phyloP scores from a whole-genome alignment of 176 grass and related monocot species.

The Oryza nivara region DNA sequence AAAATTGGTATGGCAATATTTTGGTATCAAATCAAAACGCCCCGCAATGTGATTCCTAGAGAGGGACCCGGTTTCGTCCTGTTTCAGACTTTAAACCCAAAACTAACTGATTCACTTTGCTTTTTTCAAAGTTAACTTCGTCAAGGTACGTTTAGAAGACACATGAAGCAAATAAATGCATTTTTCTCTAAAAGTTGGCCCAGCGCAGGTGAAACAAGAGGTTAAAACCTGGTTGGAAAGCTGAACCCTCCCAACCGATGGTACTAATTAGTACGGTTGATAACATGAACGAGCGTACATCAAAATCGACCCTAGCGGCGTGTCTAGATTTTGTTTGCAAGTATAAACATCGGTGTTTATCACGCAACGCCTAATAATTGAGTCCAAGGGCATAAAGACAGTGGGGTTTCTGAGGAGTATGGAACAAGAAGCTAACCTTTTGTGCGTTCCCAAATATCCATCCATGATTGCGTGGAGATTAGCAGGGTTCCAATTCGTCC shows the following conservation, averaged over 20 bases:
- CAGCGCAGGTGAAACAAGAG: not conserved
- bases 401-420: constrained; percentile 26
- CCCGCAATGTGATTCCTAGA: not conserved
- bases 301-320: constrained; percentile 4
- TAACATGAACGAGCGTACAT: constrained; percentile 4
- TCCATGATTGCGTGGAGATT: constrained; percentile 48
- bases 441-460: constrained; percentile 10
- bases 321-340: constrained; percentile 40
- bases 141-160: not conserved
- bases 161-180: not conserved
- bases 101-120: not conserved
- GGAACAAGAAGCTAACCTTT: constrained; percentile 38
- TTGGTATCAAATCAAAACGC: too few relatives aligned
- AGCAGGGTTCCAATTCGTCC: constrained; percentile 20
- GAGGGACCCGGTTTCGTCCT: not conserved
- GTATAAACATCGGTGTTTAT: constrained; percentile 11
- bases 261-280: constrained; percentile 8
- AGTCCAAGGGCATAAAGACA: not conserved
- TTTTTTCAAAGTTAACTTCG: not conserved
- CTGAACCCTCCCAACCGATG: not conserved
- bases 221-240: not conserved
- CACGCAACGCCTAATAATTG: constrained; percentile 41
- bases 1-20: too few relatives aligned
- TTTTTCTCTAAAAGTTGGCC: not conserved
- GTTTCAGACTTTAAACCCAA: not conserved